Conservation (phyloP, 176 grass and related monocot species). For the Carex pumila region DNA sequence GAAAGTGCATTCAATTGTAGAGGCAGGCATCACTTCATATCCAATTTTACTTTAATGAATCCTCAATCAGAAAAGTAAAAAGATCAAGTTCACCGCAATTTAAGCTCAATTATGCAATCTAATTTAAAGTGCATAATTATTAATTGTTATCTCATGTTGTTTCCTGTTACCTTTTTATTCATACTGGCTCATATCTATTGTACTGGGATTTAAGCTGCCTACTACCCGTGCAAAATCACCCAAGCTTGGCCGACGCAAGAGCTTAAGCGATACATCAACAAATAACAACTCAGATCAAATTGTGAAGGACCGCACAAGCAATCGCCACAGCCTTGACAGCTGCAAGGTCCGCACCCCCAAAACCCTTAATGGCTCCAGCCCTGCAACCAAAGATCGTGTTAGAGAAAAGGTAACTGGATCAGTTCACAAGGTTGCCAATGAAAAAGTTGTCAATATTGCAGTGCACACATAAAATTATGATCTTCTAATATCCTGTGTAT, state of each 20-base stretch:
- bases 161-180: neutral
- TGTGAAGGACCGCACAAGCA: constrained; percentile 40
- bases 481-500: constrained; percentile 5
- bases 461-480: constrained; percentile 43
- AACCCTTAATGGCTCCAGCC: constrained; percentile 18
- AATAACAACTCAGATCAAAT: constrained; percentile 46
- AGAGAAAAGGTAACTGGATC: constrained; percentile 38
- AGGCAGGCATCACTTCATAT: neutral
- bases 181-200: neutral
- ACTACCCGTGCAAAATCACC: constrained; percentile 94
- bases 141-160: neutral
- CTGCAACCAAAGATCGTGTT: constrained; percentile 2
- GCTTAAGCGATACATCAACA: constrained; percentile 34
- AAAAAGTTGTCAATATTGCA: constrained; percentile 56
- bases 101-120: neutral
- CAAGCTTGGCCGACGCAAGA: constrained; percentile 89
- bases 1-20: neutral
- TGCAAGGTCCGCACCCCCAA: constrained; percentile 29
- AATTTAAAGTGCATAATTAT: neutral
- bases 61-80: neutral
- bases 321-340: constrained; percentile 42
- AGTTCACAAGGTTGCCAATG: constrained; percentile 38
- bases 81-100: neutral
- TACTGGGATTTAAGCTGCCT: constrained; percentile 43
- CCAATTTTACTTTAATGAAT: neutral